Conservation (phyloP, 208 protist genomes). For the Leishmania gerbilli region DNA sequence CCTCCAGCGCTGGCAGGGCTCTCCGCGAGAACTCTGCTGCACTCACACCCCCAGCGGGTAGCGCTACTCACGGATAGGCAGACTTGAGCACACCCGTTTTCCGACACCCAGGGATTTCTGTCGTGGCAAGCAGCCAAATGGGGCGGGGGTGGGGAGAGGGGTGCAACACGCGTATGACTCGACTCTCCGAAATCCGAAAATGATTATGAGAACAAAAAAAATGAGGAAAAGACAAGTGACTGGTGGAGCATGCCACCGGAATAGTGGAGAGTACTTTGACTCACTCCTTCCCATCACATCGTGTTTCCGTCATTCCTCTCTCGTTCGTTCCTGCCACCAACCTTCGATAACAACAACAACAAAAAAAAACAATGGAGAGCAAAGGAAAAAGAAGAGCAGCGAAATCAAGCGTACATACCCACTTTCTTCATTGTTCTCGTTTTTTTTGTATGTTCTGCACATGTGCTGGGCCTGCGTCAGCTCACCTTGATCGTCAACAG, state of each 20-base stretch:
- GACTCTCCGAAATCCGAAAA: background rate
- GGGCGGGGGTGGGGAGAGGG: background rate
- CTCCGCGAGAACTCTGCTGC: background rate
- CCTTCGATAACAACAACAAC: background rate
- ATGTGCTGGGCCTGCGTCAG: too few species aligned
- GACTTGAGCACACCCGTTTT: background rate
- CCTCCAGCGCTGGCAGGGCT: background rate
- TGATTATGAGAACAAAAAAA: background rate
- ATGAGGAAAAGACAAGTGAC: background rate
- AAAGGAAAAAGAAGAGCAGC: background rate
- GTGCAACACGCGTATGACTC: background rate
- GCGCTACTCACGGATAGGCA: background rate
- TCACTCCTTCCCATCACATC: background rate
- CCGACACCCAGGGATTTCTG: background rate
- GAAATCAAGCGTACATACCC: background rate
- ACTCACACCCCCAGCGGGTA: background rate
- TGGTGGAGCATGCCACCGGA: background rate
- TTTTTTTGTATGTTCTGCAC: too few species aligned
- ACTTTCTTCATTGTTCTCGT: too few species aligned
- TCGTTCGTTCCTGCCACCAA: background rate
- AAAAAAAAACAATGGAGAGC: background rate
- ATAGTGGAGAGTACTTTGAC: background rate
- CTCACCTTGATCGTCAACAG: too few species aligned
- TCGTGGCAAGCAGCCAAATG: background rate
- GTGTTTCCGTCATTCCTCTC: background rate